Percentiles rank a stretch among this genome's conserved stretches.
These are phyloP conservation scores for Rusavskia elegans DNA, from an alignment of 495 filamentous ascomycete species.

Conservation along the genomic window DNA sequence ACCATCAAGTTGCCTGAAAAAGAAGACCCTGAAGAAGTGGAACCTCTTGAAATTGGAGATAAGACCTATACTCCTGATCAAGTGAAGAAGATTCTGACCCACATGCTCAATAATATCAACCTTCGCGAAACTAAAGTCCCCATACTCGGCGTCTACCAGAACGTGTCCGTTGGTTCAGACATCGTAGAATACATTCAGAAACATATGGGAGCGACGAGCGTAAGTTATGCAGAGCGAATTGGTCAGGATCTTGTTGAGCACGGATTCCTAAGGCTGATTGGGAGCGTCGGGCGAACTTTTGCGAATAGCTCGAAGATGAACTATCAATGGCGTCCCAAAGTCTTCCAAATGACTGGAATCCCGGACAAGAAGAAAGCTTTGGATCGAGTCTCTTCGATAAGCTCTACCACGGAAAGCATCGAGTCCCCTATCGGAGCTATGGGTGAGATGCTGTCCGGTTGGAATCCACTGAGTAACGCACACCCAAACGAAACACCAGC, in stretches of 20 bases:
- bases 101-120: slow-evolving; percentile 77
- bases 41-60: slow-evolving; percentile 82
- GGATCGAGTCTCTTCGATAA: slow-evolving; percentile 53
- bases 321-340: slow-evolving; percentile 92
- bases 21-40: slow-evolving; percentile 43
- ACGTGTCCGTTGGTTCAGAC: slow-evolving; percentile 76
- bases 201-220: slow-evolving; percentile 62
- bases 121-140: slow-evolving; percentile 85
- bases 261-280: slow-evolving; percentile 80
- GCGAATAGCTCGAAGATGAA: slow-evolving; percentile 93
- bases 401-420: slow-evolving; percentile 32
- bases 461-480: slow-evolving; percentile 82
- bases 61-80: slow-evolving; percentile 67
- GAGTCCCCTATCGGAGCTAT: slow-evolving; percentile 70
- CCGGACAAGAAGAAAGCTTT: slow-evolving; percentile 69
- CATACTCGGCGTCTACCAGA: slow-evolving; percentile 86
- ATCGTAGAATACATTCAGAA: slow-evolving; percentile 91
- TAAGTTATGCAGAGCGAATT: slow-evolving; percentile 81
- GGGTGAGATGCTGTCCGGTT: slow-evolving; percentile 72
- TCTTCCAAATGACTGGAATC: slow-evolving; percentile 72
- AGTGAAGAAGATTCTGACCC: slow-evolving; percentile 71
- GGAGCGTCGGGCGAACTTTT: slow-evolving; percentile 87
- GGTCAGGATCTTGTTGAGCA: slow-evolving; percentile 81
- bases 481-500: slow-evolving; percentile 81
- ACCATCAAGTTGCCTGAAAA: slow-evolving; percentile 45